Conservation (phyloP, 768 basidiomycete species). For the Phylloporus arenicola region DNA sequence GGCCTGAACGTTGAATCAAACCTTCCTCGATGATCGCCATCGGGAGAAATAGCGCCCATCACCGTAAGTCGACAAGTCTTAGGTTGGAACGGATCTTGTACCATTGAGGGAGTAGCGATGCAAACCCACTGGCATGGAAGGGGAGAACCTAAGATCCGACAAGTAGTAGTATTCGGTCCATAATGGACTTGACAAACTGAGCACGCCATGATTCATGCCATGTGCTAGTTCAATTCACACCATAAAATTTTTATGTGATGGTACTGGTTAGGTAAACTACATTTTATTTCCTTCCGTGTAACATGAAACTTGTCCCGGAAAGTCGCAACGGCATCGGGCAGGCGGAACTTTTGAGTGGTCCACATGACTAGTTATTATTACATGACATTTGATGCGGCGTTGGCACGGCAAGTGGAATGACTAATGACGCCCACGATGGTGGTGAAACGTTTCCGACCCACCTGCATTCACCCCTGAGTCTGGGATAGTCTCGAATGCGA, state of each 20-base stretch:
- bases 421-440: too few species aligned
- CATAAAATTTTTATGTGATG: too few species aligned
- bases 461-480: conserved; percentile 20
- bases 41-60: not conserved
- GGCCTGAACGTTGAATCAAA: not conserved
- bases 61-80: not conserved
- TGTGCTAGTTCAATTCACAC: too few species aligned
- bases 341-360: too few species aligned
- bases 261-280: not conserved
- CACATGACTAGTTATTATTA: too few species aligned
- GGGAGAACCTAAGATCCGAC: not conserved
- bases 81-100: not conserved
- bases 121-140: conserved; percentile 1
- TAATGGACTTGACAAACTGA: not conserved
- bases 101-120: not conserved
- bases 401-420: too few species aligned
- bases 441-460: conserved; percentile 25
- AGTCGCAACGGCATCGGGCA: too few species aligned
- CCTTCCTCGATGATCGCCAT: conserved; percentile 13
- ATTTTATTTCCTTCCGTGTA: not conserved
- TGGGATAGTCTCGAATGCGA: conserved; percentile 22
- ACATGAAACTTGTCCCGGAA: not conserved
- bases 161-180: not conserved
- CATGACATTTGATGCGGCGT: conserved; percentile 6
- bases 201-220: too few species aligned